A percentile compares a stretch with the other conserved stretches of the same genome.
phyloP scores from a whole-genome alignment of 139 green algal species.

The Micromonas pusilla region DNA sequence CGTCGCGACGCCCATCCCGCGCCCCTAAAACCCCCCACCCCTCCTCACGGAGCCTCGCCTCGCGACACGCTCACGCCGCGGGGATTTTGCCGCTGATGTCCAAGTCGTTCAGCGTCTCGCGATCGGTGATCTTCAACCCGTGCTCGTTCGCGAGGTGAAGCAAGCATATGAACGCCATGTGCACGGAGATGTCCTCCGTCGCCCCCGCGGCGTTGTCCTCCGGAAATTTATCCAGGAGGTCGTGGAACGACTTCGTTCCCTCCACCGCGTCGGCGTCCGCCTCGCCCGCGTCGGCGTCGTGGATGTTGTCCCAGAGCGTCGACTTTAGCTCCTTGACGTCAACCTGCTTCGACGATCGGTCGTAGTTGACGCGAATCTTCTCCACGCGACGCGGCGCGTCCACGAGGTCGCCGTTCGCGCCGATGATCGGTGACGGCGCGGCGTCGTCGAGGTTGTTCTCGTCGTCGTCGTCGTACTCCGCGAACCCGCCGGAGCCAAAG shows the following conservation, averaged over 20 bases:
- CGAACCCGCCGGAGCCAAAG: not conserved
- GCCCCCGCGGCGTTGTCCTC: constrained; percentile 11
- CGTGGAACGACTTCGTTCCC: constrained; percentile 18
- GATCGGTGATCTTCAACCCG: constrained; percentile 48
- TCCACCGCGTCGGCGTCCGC: not conserved
- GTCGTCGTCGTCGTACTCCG: not conserved
- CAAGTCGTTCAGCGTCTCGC: constrained; percentile 14
- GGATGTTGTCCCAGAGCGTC: constrained; percentile 58
- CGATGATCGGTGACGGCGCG: not conserved
- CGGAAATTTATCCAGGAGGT: constrained; percentile 12
- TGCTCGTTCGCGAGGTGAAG: constrained; percentile 95
- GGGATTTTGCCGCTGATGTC: constrained; percentile 5
- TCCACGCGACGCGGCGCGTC: constrained; percentile 46
- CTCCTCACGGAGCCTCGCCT: too few species aligned
- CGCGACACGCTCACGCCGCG: too few species aligned
- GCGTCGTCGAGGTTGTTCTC: constrained; percentile 1
- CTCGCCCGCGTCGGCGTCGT: constrained; percentile 9
- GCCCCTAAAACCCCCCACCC: too few species aligned
- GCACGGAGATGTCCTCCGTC: constrained; percentile 43
- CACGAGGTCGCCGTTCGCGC: constrained; percentile 13
- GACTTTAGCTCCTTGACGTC: constrained; percentile 73
- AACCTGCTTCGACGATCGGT: constrained; percentile 49
- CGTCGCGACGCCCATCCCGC: too few species aligned
- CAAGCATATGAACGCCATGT: constrained; percentile 95
- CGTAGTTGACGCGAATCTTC: constrained; percentile 58